These are phyloP conservation scores for Rhizopogon vesiculosus DNA, from an alignment of 768 basidiomycete genomes.

Conservation along the genomic window DNA sequence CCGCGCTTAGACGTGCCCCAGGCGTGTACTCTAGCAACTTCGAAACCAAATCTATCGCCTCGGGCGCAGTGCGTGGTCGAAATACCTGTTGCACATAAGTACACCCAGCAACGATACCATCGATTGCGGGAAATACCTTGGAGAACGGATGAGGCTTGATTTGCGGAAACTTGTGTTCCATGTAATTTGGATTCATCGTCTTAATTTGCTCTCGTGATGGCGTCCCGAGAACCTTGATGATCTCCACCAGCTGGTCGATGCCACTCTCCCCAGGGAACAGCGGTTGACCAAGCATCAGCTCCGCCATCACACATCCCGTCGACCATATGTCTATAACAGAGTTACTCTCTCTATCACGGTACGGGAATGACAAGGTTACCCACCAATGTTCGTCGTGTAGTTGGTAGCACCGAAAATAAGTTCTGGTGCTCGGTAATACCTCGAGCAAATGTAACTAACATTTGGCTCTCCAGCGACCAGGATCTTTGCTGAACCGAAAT, in stretches of 20 bases:
- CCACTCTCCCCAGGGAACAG: slow-evolving; percentile 99
- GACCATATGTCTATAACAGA: slow-evolving; percentile 87
- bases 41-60: slow-evolving; percentile 94
- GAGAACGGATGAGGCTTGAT: slow-evolving; percentile 99
- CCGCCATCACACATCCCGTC: slow-evolving; percentile 99
- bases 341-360: slow-evolving; percentile 5
- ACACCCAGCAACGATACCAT: slow-evolving; percentile 3
- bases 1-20: slow-evolving; percentile 80
- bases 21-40: slow-evolving; percentile 99
- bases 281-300: slow-evolving; percentile 98
- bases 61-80: slow-evolving; percentile 92
- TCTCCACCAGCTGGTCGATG: slow-evolving; percentile 98
- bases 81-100: slow-evolving; percentile 67
- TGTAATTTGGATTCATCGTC: slow-evolving; percentile 99
- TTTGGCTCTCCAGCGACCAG: slow-evolving; percentile 97
- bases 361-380: slow-evolving; percentile 24
- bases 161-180: slow-evolving; percentile 99
- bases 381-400: slow-evolving; percentile 99
- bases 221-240: slow-evolving; percentile 99
- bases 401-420: slow-evolving; percentile 99
- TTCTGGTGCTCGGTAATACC: slow-evolving; percentile 99
- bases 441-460: slow-evolving; percentile 98
- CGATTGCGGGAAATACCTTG: slow-evolving; percentile 55
- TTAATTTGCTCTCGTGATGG: slow-evolving; percentile 99
- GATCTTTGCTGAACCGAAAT: slow-evolving; percentile 99